These are phyloP conservation scores for Xylaria sp. DNA, from an alignment of 2,329 filamentous ascomycete genomes.

Conservation along the genomic window DNA sequence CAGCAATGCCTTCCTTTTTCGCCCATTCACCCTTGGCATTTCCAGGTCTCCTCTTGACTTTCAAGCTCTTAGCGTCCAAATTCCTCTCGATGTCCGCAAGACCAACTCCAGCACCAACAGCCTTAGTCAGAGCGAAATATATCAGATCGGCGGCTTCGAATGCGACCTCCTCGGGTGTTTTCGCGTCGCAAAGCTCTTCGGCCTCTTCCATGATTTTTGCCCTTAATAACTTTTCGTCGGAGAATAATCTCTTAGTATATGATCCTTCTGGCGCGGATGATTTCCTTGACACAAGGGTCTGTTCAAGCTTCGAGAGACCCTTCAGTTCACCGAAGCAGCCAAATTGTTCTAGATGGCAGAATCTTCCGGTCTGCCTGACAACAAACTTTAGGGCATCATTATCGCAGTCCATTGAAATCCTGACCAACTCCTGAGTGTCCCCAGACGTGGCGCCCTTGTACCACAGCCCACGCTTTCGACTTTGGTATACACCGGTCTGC, in stretches of 20 bases:
- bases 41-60: constrained; percentile 91
- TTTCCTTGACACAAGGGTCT: constrained; percentile 86
- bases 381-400: constrained; percentile 91
- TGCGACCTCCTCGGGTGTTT: constrained; percentile 82
- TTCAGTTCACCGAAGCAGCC: constrained; percentile 90
- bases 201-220: constrained; percentile 99
- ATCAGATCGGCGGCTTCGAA: constrained; percentile 96
- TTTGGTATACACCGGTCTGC: constrained; percentile 88
- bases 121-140: constrained; percentile 95
- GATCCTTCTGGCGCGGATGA: constrained; percentile 85
- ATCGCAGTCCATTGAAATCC: constrained; percentile 90
- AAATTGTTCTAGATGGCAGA: constrained; percentile 93
- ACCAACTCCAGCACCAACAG: constrained; percentile 83
- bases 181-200: constrained; percentile 90
- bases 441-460: constrained; percentile 96
- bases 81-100: constrained; percentile 91
- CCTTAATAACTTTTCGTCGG: constrained; percentile 85
- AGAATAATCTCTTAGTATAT: constrained; percentile 93
- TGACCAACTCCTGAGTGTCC: constrained; percentile 89
- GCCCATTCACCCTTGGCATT: constrained; percentile 96
- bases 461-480: constrained; percentile 94
- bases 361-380: constrained; percentile 88
- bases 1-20: constrained; percentile 78
- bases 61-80: constrained; percentile 92
- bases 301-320: constrained; percentile 85